Conservation (phyloP, 2,329 filamentous ascomycete genomes). For the Periconia digitata region DNA sequence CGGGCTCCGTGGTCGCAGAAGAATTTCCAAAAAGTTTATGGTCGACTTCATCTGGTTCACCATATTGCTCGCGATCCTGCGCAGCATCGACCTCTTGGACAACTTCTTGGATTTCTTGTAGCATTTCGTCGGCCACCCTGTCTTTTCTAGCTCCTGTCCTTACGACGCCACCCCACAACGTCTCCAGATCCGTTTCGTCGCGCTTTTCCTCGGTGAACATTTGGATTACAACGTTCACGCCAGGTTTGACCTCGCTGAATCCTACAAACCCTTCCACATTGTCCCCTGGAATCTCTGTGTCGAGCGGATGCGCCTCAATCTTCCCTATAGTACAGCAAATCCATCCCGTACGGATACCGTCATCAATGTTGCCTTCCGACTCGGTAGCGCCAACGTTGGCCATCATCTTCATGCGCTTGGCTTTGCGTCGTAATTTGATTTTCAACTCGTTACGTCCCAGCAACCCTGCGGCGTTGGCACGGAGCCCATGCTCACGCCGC, state of each 20-base stretch:
- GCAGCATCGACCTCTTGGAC: constrained; percentile 25
- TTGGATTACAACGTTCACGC: constrained; percentile 68
- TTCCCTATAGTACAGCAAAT: constrained; percentile 88
- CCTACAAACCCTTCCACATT: constrained; percentile 66
- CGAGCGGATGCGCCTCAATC: constrained; percentile 58
- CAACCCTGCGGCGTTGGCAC: constrained; percentile 81
- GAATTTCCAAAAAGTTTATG: background rate
- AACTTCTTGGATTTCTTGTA: constrained; percentile 25
- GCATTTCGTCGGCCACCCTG: constrained; percentile 31
- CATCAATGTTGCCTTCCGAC: constrained; percentile 66
- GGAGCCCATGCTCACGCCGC: constrained; percentile 69
- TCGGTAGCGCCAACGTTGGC: constrained; percentile 62
- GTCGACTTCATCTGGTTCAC: background rate
- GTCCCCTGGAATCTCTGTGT: constrained; percentile 31
- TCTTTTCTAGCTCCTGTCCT: constrained; percentile 45
- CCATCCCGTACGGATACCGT: constrained; percentile 92
- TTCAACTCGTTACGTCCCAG: constrained; percentile 90
- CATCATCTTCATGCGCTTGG: constrained; percentile 78
- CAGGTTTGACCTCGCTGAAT: constrained; percentile 65
- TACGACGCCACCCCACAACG: constrained; percentile 59
- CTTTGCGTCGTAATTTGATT: constrained; percentile 77
- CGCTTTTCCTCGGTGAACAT: constrained; percentile 72
- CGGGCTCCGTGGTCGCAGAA: too few species aligned
- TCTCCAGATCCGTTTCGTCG: constrained; percentile 66
- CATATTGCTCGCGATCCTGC: constrained; percentile 8